Base-by-base conservation (phyloP, 306 rosid genomes). In the Lathyrus tuberosus region DNA sequence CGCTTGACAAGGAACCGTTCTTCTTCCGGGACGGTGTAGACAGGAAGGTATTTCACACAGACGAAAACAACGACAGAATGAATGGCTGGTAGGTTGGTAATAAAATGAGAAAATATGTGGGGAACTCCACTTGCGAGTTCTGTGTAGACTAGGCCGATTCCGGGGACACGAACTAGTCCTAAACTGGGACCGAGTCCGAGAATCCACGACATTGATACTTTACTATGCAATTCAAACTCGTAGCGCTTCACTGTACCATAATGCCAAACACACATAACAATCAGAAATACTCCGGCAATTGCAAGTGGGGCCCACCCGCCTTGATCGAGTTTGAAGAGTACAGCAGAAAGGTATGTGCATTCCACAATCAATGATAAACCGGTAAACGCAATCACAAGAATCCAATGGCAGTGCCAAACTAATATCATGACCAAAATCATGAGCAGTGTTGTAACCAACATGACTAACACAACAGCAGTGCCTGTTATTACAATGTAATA, bases 71-170 rank as follows among this genome's bases (percentile, higher is more conserved):
- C 95, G 40, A 89, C 97, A 0, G 96, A 87, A 72, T 94, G 99
- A 78, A 94, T 84, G 48, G 99, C 99, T 2, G 99, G 99, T 9
- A 94, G 82, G 74, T 94, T 94, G 67, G 99, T 94, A 78, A 94
- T 83, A 87, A 94, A 94, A 78, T 94, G 99, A 75, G 99, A 94
- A 78, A 94, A 94, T 60, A 94, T 91, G 79, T 80, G 94, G 20
- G 99, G 99, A 6, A 94, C 97, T 22, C 99, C 99, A 18, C 89
- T 91, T 52, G 99, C 89, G 11, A 94, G 92, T 78, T 94, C 97
- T 0, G 97, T 91, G 81, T 94, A 94, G 61, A 94, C 99, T 40
- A 94, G 84, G 6, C 99, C 96, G 9, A 91, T 82, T 28, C 99
- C 99, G 0, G 99, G 99, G 69, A 94, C 99, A 12, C 99, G 99